A percentile compares a stretch with the other conserved stretches of the same genome.
phyloP scores from a whole-genome alignment of 352 stramenopile genomes.

The Albugo candida region DNA sequence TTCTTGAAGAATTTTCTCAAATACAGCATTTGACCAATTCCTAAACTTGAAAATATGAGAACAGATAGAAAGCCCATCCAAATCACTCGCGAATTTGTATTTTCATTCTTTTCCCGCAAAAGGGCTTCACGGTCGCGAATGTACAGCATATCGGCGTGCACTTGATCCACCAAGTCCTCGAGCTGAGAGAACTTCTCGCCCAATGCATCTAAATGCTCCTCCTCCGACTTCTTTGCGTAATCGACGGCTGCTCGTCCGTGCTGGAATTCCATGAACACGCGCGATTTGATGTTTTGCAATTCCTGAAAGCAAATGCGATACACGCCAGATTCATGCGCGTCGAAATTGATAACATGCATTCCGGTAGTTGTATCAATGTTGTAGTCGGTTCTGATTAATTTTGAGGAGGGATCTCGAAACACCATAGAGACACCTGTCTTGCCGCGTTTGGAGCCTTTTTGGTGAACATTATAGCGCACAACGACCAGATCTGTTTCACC shows the following conservation, averaged over 20 bases:
- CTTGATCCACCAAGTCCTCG: constrained; percentile 77
- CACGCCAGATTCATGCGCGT: constrained; percentile 35
- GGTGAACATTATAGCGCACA: too few relatives aligned
- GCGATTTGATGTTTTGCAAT: constrained; percentile 40
- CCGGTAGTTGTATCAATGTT: constrained; percentile 69
- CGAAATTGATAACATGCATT: constrained; percentile 74
- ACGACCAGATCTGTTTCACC: too few relatives aligned
- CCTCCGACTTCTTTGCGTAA: constrained; percentile 74
- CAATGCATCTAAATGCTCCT: constrained; percentile 75
- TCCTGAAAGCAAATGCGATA: constrained; percentile 74
- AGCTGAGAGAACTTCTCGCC: constrained; percentile 79
- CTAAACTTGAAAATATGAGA: constrained; percentile 61
- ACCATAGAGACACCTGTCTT: too few relatives aligned
- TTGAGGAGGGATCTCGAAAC: constrained; percentile 26
- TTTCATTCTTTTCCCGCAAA: constrained; percentile 82
- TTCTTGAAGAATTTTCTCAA: constrained; percentile 86
- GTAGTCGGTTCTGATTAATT: constrained; percentile 66
- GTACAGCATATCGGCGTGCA: constrained; percentile 79
- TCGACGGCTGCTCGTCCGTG: constrained; percentile 77
- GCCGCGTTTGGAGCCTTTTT: too few relatives aligned
- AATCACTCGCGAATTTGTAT: constrained; percentile 72
- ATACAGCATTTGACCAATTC: constrained; percentile 77
- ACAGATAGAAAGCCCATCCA: constrained; percentile 84
- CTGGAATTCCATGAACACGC: constrained; percentile 72
- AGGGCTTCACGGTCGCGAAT: constrained; percentile 70